These are phyloP conservation scores for Mycena belliarum DNA, from an alignment of 768 basidiomycete species.

Conservation along the genomic window DNA sequence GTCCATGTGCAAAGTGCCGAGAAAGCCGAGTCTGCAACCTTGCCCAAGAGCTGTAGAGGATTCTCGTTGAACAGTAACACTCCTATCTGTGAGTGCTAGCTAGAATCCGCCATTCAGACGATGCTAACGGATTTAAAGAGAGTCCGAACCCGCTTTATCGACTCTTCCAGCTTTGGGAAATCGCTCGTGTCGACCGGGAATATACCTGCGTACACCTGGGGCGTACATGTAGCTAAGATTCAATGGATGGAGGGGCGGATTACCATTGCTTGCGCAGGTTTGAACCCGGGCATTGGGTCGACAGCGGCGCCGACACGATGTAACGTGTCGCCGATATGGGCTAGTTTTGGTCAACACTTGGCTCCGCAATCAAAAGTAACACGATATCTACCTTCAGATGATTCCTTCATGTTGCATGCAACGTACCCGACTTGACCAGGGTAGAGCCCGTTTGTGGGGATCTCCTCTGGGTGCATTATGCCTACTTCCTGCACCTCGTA, in stretches of 20 bases:
- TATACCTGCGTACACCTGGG: constrained; percentile 89
- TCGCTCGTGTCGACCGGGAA: constrained; percentile 92
- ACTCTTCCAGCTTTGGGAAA: constrained; percentile 94
- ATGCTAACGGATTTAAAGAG: constrained; percentile 8
- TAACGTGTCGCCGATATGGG: constrained; percentile 93
- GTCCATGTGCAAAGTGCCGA: constrained; percentile 96
- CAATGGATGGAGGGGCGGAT: neutral
- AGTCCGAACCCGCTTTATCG: constrained; percentile 78
- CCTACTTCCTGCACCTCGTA: constrained; percentile 20
- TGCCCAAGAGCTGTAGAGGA: constrained; percentile 93
- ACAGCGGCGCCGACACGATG: constrained; percentile 73
- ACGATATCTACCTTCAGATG: constrained; percentile 72
- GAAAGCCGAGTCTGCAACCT: constrained; percentile 91
- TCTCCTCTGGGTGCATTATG: constrained; percentile 27
- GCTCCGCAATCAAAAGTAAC: neutral
- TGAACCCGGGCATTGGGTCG: constrained; percentile 87
- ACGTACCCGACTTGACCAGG: constrained; percentile 87
- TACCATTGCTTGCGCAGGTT: constrained; percentile 93
- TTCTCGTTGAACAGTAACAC: constrained; percentile 88
- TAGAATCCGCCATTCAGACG: constrained; percentile 30
- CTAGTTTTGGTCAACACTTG: constrained; percentile 38
- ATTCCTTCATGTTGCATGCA: constrained; percentile 98
- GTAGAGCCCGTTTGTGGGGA: constrained; percentile 63
- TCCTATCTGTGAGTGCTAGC: constrained; percentile 85
- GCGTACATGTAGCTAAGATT: constrained; percentile 7